A percentile compares a stretch with the other conserved stretches of the same genome.
phyloP scores from a whole-genome alignment of 306 rosid species.

The Cajanus cajan region DNA sequence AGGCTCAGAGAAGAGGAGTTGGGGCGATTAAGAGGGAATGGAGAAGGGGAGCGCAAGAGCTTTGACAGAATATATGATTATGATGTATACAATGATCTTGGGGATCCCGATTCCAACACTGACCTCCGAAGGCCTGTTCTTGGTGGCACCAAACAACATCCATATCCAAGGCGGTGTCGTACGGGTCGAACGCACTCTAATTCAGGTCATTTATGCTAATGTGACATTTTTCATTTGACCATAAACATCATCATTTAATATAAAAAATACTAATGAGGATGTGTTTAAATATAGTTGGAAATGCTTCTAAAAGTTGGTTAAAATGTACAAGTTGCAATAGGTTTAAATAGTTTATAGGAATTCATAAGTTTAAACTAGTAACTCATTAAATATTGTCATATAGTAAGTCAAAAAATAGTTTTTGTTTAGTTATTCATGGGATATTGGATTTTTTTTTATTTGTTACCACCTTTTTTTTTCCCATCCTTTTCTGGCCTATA shows the following conservation, averaged over 20 bases:
- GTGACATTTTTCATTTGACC: neutral
- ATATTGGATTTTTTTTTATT: too few relatives aligned
- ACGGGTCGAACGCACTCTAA: constrained; percentile 31
- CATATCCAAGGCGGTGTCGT: constrained; percentile 68
- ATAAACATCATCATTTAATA: neutral
- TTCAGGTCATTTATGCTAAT: constrained; percentile 35
- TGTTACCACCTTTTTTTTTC: too few relatives aligned
- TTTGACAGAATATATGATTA: constrained; percentile 67
- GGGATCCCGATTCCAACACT: constrained; percentile 48
- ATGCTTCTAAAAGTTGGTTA: neutral
- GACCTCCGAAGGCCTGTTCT: constrained; percentile 55
- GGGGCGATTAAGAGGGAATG: constrained; percentile 49
- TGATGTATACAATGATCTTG: constrained; percentile 69
- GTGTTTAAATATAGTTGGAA: neutral
- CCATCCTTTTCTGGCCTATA: too few relatives aligned
- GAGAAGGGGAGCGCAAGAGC: constrained; percentile 54
- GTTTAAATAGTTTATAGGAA: neutral
- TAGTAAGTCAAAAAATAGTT: too few relatives aligned
- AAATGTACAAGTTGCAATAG: neutral
- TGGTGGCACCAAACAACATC: constrained; percentile 47
- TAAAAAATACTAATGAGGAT: neutral
- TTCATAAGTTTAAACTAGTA: neutral
- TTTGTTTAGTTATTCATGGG: too few relatives aligned
- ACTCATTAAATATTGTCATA: too few relatives aligned
- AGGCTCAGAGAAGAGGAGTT: constrained; percentile 55